Percentiles rank a stretch among this genome's conserved stretches.
Evolutionary conservation across 1,284 basidiomycete species (phyloP).

Genomic region (Wolfiporia cocos): DNA sequence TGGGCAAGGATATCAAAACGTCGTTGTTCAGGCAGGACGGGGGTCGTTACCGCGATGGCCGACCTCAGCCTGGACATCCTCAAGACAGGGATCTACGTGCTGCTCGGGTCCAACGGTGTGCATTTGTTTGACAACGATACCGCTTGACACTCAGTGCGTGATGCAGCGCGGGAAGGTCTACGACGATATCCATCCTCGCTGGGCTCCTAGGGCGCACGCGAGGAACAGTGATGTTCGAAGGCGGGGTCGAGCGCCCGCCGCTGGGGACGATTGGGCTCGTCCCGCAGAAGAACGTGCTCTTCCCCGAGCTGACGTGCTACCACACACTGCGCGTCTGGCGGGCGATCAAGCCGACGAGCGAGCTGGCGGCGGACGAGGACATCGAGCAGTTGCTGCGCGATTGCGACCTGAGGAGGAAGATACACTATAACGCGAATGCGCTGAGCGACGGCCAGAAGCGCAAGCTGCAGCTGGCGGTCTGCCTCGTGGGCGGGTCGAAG

Average conservation of each 20-base stretch:
- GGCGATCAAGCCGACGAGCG: constrained; percentile 58
- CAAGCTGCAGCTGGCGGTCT: constrained; percentile 50
- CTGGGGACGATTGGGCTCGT: constrained; percentile 70
- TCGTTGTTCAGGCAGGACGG: constrained; percentile 31
- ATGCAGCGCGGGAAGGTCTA: constrained; percentile 74
- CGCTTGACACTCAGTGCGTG: not conserved
- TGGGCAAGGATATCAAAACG: constrained; percentile 50
- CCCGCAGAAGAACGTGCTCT: constrained; percentile 79
- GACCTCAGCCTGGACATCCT: constrained; percentile 64
- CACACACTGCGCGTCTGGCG: constrained; percentile 73
- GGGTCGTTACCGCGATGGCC: constrained; percentile 49
- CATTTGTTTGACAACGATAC: no score
- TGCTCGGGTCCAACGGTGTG: constrained; percentile 68
- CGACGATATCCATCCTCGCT: constrained; percentile 60
- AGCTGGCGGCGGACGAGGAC: constrained; percentile 44
- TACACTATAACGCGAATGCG: constrained; percentile 56
- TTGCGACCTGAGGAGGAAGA: constrained; percentile 68
- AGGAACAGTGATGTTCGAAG: constrained; percentile 63
- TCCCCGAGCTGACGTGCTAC: constrained; percentile 68
- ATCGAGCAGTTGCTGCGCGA: constrained; percentile 58
- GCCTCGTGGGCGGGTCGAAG: constrained; percentile 68
- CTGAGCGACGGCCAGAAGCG: constrained; percentile 57
- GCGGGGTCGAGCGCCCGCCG: constrained; percentile 41
- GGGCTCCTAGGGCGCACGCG: constrained; percentile 52
- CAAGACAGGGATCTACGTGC: constrained; percentile 65